Evolutionary conservation across 2,329 filamentous ascomycete genomes (phyloP).

Genomic region (Tolypocladium capitatum): DNA sequence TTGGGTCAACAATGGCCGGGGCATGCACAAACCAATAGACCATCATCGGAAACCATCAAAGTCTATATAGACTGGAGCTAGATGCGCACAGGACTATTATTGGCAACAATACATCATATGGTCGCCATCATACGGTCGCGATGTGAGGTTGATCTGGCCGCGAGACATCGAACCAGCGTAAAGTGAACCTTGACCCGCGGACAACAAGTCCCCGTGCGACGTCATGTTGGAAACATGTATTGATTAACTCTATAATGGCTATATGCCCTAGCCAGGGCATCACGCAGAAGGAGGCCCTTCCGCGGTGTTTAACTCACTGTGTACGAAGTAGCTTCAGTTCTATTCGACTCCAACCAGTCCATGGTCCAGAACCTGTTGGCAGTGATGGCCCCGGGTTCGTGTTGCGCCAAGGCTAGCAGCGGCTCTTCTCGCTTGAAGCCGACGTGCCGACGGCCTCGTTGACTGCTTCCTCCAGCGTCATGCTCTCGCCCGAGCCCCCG

Average conservation of each 20-base stretch:
- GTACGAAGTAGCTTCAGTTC: too few species aligned
- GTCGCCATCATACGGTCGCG: too few species aligned
- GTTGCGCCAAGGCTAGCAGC: background rate
- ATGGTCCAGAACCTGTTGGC: background rate
- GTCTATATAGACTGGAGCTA: background rate
- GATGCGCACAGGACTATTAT: too few species aligned
- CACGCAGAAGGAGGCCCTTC: background rate
- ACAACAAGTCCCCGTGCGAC: background rate
- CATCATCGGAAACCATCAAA: too few species aligned
- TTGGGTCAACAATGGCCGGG: background rate
- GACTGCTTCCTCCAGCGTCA: conserved; percentile 12
- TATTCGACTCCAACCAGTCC: background rate
- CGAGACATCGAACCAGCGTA: too few species aligned
- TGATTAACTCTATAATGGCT: background rate
- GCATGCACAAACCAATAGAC: background rate
- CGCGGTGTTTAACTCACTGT: background rate
- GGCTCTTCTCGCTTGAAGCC: conserved; percentile 7
- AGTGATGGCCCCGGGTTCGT: too few species aligned
- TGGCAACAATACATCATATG: too few species aligned
- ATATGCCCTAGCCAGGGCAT: background rate
- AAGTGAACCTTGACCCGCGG: background rate
- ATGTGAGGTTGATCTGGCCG: background rate
- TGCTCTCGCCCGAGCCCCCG: conserved; percentile 5
- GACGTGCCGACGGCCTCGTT: conserved; percentile 6
- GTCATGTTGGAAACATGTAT: background rate